Percentiles rank a stretch among this genome's conserved stretches.
These are phyloP conservation scores for Leccinum broughii DNA, from an alignment of 768 basidiomycete genomes.

Conservation along the genomic window DNA sequence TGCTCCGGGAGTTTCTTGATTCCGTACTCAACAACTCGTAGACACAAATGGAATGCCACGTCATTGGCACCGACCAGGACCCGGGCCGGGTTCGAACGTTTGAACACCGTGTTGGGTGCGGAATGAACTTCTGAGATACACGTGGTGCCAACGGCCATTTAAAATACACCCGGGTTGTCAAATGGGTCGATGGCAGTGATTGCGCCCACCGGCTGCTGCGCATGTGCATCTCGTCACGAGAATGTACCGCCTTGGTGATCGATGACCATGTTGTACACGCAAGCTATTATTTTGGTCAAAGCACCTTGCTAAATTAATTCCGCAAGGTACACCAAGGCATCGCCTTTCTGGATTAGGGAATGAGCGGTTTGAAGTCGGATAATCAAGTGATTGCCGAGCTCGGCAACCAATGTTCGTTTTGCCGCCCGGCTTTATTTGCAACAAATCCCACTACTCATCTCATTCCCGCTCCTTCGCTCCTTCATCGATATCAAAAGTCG, in stretches of 20 bases:
- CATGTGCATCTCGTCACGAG: constrained; percentile 11
- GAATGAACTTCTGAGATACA: neutral
- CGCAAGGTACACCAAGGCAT: constrained; percentile 22
- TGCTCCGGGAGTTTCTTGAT: neutral
- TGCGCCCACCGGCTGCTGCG: constrained; percentile 23
- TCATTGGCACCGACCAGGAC: neutral
- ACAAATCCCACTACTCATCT: constrained; percentile 39
- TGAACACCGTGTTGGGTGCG: neutral
- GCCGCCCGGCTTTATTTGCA: constrained; percentile 42
- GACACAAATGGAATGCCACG: neutral
- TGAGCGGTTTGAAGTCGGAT: constrained; percentile 38
- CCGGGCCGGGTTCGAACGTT: neutral
- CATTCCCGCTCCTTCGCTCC: constrained; percentile 31
- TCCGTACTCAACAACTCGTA: neutral
- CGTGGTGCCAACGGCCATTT: constrained; percentile 5
- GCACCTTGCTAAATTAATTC: constrained; percentile 23
- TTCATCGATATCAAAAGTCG: constrained; percentile 31
- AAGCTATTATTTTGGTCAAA: constrained; percentile 17
- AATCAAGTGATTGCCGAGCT: constrained; percentile 38
- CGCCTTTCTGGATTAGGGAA: constrained; percentile 27
- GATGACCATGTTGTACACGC: constrained; percentile 20
- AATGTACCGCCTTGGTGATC: neutral
- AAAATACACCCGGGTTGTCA: neutral
- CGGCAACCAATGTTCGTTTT: constrained; percentile 39
- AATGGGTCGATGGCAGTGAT: constrained; percentile 15